Conservation (phyloP, 2,329 filamentous ascomycete genomes). For the Hypoxylon sp. region DNA sequence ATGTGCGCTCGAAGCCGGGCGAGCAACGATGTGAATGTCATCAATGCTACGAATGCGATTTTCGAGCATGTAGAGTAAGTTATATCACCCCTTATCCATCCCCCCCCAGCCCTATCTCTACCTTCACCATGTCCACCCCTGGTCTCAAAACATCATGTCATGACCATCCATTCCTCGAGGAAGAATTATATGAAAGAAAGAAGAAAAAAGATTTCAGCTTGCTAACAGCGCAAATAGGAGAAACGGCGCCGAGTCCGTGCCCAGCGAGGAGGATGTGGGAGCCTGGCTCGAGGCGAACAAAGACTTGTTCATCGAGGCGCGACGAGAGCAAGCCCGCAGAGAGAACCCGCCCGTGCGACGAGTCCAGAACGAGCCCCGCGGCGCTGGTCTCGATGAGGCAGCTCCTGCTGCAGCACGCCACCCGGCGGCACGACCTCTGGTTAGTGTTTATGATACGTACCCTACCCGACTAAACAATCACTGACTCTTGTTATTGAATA, state of each 20-base stretch:
- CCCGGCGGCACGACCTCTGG: constrained; percentile 6
- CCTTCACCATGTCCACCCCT: too few relatives aligned
- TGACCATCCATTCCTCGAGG: too few relatives aligned
- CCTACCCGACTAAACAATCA: too few relatives aligned
- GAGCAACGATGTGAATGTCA: constrained; percentile 11
- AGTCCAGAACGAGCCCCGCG: neutral
- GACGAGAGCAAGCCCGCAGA: neutral
- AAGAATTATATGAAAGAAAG: too few relatives aligned
- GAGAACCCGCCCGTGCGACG: neutral
- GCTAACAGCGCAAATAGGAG: constrained; percentile 16
- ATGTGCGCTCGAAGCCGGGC: constrained; percentile 9
- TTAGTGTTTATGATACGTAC: too few relatives aligned
- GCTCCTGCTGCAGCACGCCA: neutral
- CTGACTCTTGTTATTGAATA: too few relatives aligned
- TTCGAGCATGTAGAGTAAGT: constrained; percentile 28
- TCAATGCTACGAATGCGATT: constrained; percentile 16
- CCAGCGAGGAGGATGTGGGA: constrained; percentile 10
- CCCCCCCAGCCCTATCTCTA: too few relatives aligned
- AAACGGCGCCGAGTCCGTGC: constrained; percentile 24
- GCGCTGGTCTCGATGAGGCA: neutral
- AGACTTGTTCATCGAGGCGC: constrained; percentile 15
- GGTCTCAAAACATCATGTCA: too few relatives aligned
- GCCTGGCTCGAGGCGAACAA: constrained; percentile 29
- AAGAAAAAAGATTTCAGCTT: too few relatives aligned
- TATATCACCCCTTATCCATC: neutral